These are phyloP conservation scores for Lasiosphaeria miniovina DNA, from an alignment of 495 filamentous ascomycete genomes.

Conservation along the genomic window DNA sequence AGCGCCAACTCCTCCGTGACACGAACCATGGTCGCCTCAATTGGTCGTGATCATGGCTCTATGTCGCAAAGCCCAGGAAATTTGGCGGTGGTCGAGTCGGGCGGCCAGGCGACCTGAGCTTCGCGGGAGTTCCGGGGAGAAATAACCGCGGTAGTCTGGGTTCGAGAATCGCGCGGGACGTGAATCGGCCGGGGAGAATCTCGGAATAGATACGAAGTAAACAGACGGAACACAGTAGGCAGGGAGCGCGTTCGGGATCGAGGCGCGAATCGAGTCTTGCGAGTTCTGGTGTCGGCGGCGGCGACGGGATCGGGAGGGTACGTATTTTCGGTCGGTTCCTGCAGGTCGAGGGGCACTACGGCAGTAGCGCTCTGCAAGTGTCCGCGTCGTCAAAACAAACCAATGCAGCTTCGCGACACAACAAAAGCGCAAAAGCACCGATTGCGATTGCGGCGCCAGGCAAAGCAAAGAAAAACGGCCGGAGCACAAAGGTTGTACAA, in stretches of 20 bases:
- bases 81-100: neutral
- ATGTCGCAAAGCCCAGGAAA: slow-evolving; percentile 4
- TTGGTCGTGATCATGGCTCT: slow-evolving; percentile 35
- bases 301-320: neutral
- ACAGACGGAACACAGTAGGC: neutral
- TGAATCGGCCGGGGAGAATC: neutral
- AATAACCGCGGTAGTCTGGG: too few species aligned
- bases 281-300: neutral
- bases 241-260: too few species aligned
- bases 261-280: neutral
- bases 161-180: too few species aligned
- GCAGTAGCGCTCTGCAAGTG: slow-evolving; percentile 1
- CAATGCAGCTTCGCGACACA: neutral
- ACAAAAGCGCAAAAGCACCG: neutral
- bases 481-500: slow-evolving; percentile 6
- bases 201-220: neutral
- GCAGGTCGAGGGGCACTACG: slow-evolving; percentile 12
- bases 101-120: neutral
- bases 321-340: neutral
- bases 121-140: neutral
- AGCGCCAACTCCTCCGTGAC: slow-evolving; percentile 63
- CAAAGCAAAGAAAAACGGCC: neutral
- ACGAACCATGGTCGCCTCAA: slow-evolving; percentile 61
- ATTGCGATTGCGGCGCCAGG: too few species aligned
- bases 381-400: slow-evolving; percentile 13